phyloP scores from a whole-genome alignment of 2,329 filamentous ascomycete species.

The Alternaria gaisen region DNA sequence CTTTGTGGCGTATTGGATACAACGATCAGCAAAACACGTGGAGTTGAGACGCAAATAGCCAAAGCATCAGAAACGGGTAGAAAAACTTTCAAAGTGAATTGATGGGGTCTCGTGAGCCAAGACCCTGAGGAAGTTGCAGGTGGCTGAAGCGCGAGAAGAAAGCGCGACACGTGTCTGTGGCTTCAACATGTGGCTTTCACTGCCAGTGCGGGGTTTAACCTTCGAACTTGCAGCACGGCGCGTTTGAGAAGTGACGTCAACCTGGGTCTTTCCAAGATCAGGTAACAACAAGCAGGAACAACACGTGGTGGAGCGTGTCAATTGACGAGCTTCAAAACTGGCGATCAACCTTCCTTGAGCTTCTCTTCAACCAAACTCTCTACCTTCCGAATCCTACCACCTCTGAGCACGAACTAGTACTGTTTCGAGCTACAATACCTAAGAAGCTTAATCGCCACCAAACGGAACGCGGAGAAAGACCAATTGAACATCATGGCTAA shows the following conservation, averaged over 20 bases:
- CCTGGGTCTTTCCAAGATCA: conserved; percentile 6
- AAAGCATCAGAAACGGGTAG: not conserved
- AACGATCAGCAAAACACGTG: not conserved
- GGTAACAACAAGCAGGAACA: conserved; percentile 7
- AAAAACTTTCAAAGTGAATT: not conserved
- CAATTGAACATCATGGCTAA: conserved; percentile 14
- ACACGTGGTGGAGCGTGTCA: conserved; percentile 3
- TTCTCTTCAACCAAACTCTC: conserved; percentile 2
- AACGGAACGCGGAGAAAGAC: not conserved
- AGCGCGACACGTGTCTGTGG: conserved; percentile 9
- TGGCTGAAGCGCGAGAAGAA: not conserved
- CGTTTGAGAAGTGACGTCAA: conserved; percentile 9
- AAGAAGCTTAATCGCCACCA: not conserved
- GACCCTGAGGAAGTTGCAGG: not conserved
- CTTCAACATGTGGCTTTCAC: conserved; percentile 6
- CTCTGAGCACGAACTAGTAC: not conserved
- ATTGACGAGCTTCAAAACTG: conserved; percentile 5
- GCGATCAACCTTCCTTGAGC: not conserved
- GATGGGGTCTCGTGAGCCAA: conserved; percentile 6
- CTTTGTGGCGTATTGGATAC: not conserved
- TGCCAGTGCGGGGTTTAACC: conserved; percentile 8
- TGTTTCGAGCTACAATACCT: not conserved
- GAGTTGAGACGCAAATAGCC: conserved; percentile 23
- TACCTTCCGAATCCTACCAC: not conserved
- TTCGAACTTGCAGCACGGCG: not conserved